phyloP scores from a whole-genome alignment of 208 protist species.

The Crithidia expoeki region DNA sequence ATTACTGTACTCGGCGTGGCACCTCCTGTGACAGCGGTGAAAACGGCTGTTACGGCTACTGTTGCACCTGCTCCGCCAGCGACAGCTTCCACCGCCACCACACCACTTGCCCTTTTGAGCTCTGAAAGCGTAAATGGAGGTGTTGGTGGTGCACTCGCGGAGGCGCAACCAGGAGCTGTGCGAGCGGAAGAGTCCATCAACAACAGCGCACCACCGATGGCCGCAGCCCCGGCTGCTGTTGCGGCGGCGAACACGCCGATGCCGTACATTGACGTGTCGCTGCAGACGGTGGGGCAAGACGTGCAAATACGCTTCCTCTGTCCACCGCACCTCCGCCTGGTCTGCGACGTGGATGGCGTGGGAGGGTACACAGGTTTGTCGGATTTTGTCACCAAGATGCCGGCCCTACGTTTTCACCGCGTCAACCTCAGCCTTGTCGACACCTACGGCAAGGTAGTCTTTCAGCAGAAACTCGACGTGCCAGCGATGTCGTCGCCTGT shows the following conservation, averaged over 20 bases:
- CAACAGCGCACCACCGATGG: background rate
- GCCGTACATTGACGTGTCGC: conserved; percentile 62
- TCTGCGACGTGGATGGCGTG: conserved; percentile 74
- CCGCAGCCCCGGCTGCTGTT: background rate
- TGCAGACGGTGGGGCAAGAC: conserved; percentile 61
- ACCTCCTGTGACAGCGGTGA: background rate
- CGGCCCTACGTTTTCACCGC: conserved; percentile 44
- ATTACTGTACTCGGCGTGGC: conserved; percentile 54
- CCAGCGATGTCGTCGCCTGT: conserved; percentile 49
- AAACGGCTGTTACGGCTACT: background rate
- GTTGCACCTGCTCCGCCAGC: background rate
- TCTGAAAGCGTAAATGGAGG: background rate
- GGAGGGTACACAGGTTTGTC: conserved; percentile 56
- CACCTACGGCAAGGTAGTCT: conserved; percentile 49
- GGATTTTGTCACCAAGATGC: conserved; percentile 63
- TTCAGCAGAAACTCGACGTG: conserved; percentile 75
- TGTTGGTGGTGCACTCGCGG: background rate
- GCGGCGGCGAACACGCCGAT: conserved; percentile 3
- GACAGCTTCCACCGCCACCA: conserved; percentile 3
- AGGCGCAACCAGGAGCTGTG: conserved; percentile 3
- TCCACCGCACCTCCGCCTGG: conserved; percentile 57
- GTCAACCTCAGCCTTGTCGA: conserved; percentile 71
- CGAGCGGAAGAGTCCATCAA: background rate
- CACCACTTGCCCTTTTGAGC: background rate
- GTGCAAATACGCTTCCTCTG: conserved; percentile 58